phyloP scores from a whole-genome alignment of 1,284 basidiomycete genomes.

The Malassezia equina region DNA sequence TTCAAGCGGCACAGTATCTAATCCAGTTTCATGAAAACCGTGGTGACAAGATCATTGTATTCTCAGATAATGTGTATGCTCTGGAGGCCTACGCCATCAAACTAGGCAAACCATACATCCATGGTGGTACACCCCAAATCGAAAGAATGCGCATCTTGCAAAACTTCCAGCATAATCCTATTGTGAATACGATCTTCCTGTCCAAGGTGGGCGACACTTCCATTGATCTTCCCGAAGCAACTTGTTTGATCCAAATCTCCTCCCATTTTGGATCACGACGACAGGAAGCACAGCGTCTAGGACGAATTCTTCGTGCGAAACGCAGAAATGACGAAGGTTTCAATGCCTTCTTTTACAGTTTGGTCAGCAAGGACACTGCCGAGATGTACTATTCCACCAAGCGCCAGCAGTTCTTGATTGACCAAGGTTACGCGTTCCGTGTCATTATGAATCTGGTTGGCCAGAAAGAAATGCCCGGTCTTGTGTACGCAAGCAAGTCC shows the following conservation, averaged over 20 bases:
- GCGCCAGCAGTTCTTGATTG: constrained; percentile 95
- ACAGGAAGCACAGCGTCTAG: constrained; percentile 92
- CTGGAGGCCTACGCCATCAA: constrained; percentile 95
- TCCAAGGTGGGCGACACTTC: constrained; percentile 99
- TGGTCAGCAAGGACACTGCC: constrained; percentile 96
- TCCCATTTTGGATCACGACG: constrained; percentile 96
- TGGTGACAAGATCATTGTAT: constrained; percentile 98
- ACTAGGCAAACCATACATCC: constrained; percentile 86
- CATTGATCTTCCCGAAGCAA: constrained; percentile 96
- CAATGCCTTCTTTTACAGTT: constrained; percentile 98
- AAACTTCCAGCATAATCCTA: constrained; percentile 87
- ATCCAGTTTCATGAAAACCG: constrained; percentile 96
- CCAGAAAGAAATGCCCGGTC: constrained; percentile 69
- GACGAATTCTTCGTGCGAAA: constrained; percentile 87
- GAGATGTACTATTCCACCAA: constrained; percentile 99
- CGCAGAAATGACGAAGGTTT: constrained; percentile 97
- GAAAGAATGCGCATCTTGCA: constrained; percentile 91
- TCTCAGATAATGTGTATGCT: constrained; percentile 95
- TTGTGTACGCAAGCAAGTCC: constrained; percentile 80
- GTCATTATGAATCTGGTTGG: constrained; percentile 97
- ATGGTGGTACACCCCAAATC: constrained; percentile 87
- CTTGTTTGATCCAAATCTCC: constrained; percentile 98
- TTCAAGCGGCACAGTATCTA: constrained; percentile 95
- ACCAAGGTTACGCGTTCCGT: constrained; percentile 97
- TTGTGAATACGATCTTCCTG: constrained; percentile 93